Base-by-base conservation (phyloP, 2,329 filamentous ascomycete genomes). In the Sarocladium oryzae region DNA sequence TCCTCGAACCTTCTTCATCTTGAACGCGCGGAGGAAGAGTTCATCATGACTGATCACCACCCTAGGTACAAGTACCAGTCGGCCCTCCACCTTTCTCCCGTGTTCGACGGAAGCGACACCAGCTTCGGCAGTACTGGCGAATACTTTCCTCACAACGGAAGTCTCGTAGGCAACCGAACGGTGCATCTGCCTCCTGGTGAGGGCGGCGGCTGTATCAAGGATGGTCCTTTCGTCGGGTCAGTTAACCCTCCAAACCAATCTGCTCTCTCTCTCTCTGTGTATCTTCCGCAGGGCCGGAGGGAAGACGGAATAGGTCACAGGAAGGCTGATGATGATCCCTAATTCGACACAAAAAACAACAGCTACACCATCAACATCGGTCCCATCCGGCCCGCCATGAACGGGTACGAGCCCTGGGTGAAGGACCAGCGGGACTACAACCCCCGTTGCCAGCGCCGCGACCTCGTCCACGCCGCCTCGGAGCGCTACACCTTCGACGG, bases 381-480 rank as follows among this genome's bases (percentile, higher is more conserved):
- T 4, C 64, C 64, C 2, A 55, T 63, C 10, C 40, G 56, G 18
- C 57, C 58, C 10, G 57, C 55, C n/a, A 54, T 52, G 51, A 36
- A 49, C 21, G 51, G 51, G 33, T 38, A 38, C 21, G 51, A 49
- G 18, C 41, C 51, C 11, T 38, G 21, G 32, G 33, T 38, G 30
- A 26, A 10, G 16, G 33, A 33, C 26, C 43, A 30, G 18, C 26
- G 48, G 4, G 56, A 64, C 50, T 65, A 71, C 57, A 75, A 76
- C 62, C 69, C 71, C 16, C 69, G 73, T 38, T 73, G 72, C 60
- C 62, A 76, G 38, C 65, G 67, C 36, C 69, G 72, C 24, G 73
- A 71, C 56, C 65, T 72, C 46, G 51, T 58, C 37, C 46, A 54
- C 26, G 66, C 59, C 16, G 52, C 57, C 49, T 52, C 57, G 35